Evolutionary conservation across 257 asterid species (phyloP), one percentile per base, ranked within the genome.

Genomic region (Solanum pennellii): DNA sequence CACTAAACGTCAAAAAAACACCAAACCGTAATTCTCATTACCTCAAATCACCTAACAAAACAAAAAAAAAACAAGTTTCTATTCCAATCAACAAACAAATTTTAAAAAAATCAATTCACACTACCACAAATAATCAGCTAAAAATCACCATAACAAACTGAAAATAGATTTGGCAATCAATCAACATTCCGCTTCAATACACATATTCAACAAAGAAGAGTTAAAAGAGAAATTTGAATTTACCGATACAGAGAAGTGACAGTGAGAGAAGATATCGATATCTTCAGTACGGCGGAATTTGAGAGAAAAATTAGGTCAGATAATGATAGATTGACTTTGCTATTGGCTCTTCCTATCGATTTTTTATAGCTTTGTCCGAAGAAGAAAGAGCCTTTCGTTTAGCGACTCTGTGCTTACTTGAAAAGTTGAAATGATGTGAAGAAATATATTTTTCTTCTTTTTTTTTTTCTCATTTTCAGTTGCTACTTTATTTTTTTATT

Each of bases 271-370:
- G 23, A 35, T 52, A 52, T 52, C 12, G 69, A 68, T 42, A 68
- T 69, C 47, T 25, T 45, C 65, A 7, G n/a, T 56, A 20, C 49
- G 87, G 87, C 82, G 83, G 87, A 85, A 62, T 84, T 62, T 14
- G 59, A 84, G 76, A 84, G 87, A 75, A 42, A 62, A 71, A 71
- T 29, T 85, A 85, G 87, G 87, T 85, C 47, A 47, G 47, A 71
- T 69, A 85, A 31, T 71, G 72, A 73, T 6, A 35, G 15, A 76
- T 47, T 80, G 68, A 80, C 68, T 80, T 16, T 0, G 44, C 20
- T 9, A 80, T 49, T 49, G 85, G 85, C 69, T 47, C 85, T 80
- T 47, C 27, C 85, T 27, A 49, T 47, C 10, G 39, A 47, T 27
- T 27, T 45, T 27, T 47, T 80, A 45, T 80, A 49, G 85, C 85